Base-by-base conservation (phyloP, 2,329 filamentous ascomycete genomes). In the Leptodontidium sp. region DNA sequence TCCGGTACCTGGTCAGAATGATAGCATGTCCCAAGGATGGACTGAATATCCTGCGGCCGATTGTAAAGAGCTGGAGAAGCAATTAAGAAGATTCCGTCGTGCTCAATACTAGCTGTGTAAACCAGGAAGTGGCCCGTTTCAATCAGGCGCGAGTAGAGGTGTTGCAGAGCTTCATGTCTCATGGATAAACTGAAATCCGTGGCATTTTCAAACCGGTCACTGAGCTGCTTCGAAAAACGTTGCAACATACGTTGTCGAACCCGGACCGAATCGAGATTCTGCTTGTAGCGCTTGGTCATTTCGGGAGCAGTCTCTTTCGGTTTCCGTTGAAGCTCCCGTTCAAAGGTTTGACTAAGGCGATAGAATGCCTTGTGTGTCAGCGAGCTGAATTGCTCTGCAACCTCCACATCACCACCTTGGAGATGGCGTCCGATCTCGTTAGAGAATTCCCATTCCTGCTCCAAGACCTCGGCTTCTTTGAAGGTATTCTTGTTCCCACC, bases 401-500 rank as follows among this genome's bases (percentile, higher is more conserved):
- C 96, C 81, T 98, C 95, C 50, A 98, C 92, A 79, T 98, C 94
- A 71, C 96, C 97, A 38, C 93, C 92, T 74, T 97, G 91, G n/a
- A 99, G 86, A 78, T 96, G 92, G 61, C 93, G 89, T 32, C 95
- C 96, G 67, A 99, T 93, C 75, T 94, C 90, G 77, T 98, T 98
- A 64, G 93, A 97, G 77, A 98, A 98, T 67, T 94, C 93, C 96
- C 96, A 99, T 81, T 99, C 96, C 76, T 97, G 94, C 78, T 98
- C 97, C 59, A 99, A 83, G 72, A 99, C 91, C 83, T 99, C 96
- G 7, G 96, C 96, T 80, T 99, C 96, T 78, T 98, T 98, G 86
- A 99, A 99, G 0, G 94, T 98, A 81, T 98, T 99, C 80, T 98
- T 98, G 84, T 98, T 98, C 66, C 94, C 93, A 75, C 92, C 94